phyloP scores from a whole-genome alignment of 192 early-diverging fungal genomes.

The Helicostylum pulchrum region DNA sequence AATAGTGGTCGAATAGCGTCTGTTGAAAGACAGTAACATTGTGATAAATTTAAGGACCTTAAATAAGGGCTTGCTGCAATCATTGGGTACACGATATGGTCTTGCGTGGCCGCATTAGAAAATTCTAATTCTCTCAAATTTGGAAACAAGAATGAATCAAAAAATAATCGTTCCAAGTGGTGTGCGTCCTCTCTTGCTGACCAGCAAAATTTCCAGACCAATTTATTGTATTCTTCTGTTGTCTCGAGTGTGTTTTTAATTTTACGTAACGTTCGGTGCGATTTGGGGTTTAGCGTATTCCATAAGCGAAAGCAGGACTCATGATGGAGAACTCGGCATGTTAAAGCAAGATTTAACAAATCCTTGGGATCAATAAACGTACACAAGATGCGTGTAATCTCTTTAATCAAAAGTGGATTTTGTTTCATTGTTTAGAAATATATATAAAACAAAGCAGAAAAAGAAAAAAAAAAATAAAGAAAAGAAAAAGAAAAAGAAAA shows the following conservation, averaged over 20 bases:
- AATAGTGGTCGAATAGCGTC: constrained; percentile 31
- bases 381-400: constrained; percentile 30
- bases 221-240: constrained; percentile 20
- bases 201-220: constrained; percentile 28
- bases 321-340: constrained; percentile 23
- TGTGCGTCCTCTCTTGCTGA: constrained; percentile 25
- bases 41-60: constrained; percentile 29
- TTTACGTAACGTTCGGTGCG: constrained; percentile 22
- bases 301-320: constrained; percentile 22
- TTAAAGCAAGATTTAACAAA: constrained; percentile 25
- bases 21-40: constrained; percentile 31
- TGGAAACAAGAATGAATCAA: constrained; percentile 27
- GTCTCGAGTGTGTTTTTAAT: constrained; percentile 33
- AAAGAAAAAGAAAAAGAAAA: neutral
- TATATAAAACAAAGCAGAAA: neutral
- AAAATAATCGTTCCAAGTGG: constrained; percentile 28
- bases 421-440: neutral
- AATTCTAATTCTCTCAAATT: constrained; percentile 25
- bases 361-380: constrained; percentile 22
- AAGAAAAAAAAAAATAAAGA: neutral
- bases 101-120: constrained; percentile 32
- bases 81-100: constrained; percentile 16
- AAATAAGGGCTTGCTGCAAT: constrained; percentile 19
- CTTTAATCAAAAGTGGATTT: constrained; percentile 27
- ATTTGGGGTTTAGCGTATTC: constrained; percentile 27